Evolutionary conservation across 1,139 yeast species (phyloP), one percentile per base, ranked within the genome.

Genomic region (Blastobotrys aristatus): DNA sequence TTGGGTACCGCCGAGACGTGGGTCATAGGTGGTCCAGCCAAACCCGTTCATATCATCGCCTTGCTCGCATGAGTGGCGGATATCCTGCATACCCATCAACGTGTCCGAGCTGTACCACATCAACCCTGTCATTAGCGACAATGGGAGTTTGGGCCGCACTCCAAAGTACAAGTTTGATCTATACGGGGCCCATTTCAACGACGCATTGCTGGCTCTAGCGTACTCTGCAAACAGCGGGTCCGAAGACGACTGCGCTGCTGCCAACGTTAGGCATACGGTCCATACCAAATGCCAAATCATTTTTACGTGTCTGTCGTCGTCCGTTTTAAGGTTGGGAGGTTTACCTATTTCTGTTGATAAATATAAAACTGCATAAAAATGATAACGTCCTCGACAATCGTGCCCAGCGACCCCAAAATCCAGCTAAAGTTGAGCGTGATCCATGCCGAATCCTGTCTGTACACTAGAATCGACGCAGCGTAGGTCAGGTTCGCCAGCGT

Each of bases 181-280:
- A 66, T 90, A 92, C 0, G 97, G 95, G 0, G 96, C 97, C 98
- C 98, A 92, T 27, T 79, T 64, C 21, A 83, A 65, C 1, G 83
- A 75, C 26, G 73, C 65, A 46, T 69, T 67, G 8, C 74, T 65
- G 17, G 60, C 55, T 34, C 58, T 45, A n/a, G 64, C 54, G 47
- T 65, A 69, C 30, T 64, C 63, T n/a, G n/a, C n/a, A n/a, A n/a
- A n/a, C n/a, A n/a, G n/a, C n/a, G n/a, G n/a, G n/a, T n/a, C n/a
- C n/a, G n/a, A n/a, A n/a, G 39, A 24, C 27, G 27, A 24, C 27
- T 24, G 27, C n/a, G n/a, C n/a, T 33, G 17, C 17, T 16, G 33
- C 14, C 33, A 30, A 30, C n/a, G n/a, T n/a, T n/a, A n/a, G n/a
- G n/a, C n/a, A n/a, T n/a, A n/a, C n/a, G n/a, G n/a, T n/a, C n/a